phyloP scores from a whole-genome alignment of 2,329 filamentous ascomycete genomes.

The Cercospora sojina region DNA sequence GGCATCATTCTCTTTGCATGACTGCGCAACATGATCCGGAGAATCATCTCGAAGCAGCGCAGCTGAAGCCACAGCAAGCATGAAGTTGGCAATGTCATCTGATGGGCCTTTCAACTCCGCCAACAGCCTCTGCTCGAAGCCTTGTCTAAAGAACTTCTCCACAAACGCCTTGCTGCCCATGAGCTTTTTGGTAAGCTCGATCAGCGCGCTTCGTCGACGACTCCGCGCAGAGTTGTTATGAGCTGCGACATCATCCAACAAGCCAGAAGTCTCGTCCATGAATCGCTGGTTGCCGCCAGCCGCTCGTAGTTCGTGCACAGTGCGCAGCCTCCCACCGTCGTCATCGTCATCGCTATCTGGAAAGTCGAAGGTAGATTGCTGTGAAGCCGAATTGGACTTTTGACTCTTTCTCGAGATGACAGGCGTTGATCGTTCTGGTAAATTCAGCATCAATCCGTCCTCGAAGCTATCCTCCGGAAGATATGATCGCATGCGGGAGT shows the following conservation, averaged over 20 bases:
- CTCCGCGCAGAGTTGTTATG: slow-evolving; percentile 44
- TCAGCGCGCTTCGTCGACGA: slow-evolving; percentile 53
- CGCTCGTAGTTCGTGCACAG: slow-evolving; percentile 62
- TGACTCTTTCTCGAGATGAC: slow-evolving; percentile 14
- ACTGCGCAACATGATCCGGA: slow-evolving; percentile 59
- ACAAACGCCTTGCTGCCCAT: slow-evolving; percentile 59
- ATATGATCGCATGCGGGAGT: slow-evolving; percentile 57
- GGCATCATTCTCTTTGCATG: slow-evolving; percentile 44
- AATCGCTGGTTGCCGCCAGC: slow-evolving; percentile 59
- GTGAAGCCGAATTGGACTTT: slow-evolving; percentile 22
- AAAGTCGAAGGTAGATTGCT: slow-evolving; percentile 35
- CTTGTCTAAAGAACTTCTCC: slow-evolving; percentile 70
- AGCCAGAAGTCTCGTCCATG: slow-evolving; percentile 53
- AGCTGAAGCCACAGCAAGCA: slow-evolving; percentile 63
- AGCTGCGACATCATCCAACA: slow-evolving; percentile 60
- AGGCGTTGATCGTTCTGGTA: slow-evolving; percentile 28
- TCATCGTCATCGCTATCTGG: slow-evolving; percentile 51
- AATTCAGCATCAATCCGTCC: slow-evolving; percentile 34
- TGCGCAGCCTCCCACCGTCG: slow-evolving; percentile 49
- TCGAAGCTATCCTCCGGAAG: slow-evolving; percentile 54
- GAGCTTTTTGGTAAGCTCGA: slow-evolving; percentile 57
- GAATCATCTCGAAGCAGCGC: slow-evolving; percentile 62
- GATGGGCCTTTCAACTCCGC: slow-evolving; percentile 53
- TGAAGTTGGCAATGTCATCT: slow-evolving; percentile 56
- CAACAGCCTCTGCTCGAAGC: slow-evolving; percentile 68